Conservation (phyloP, 1,284 basidiomycete genomes). For the Tetrapyrgos nigripes region DNA sequence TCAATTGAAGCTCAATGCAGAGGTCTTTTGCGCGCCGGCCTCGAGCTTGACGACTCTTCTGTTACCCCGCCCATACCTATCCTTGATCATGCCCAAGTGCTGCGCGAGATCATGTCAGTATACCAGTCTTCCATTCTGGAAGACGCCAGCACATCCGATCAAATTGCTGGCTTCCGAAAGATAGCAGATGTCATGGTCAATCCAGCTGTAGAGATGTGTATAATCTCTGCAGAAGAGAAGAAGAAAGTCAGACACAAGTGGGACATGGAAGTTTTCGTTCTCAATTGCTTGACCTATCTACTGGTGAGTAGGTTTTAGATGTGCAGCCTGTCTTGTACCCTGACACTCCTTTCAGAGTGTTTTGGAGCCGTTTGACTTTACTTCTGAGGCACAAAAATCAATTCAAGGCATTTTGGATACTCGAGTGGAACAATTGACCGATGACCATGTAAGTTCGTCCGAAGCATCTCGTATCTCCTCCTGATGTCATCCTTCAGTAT, state of each 20-base stretch:
- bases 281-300: constrained; percentile 86
- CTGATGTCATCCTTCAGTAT: constrained; percentile 54
- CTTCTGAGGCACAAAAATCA: constrained; percentile 61
- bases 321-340: constrained; percentile 4
- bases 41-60: constrained; percentile 77
- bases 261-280: constrained; percentile 83
- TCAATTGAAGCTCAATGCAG: constrained; percentile 85
- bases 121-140: constrained; percentile 84
- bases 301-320: constrained; percentile 52
- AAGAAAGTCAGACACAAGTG: constrained; percentile 59
- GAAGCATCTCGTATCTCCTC: not conserved
- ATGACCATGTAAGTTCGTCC: constrained; percentile 76
- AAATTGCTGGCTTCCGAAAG: constrained; percentile 64
- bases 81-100: constrained; percentile 81
- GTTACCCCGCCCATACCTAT: constrained; percentile 81
- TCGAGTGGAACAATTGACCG: constrained; percentile 70
- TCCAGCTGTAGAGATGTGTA: constrained; percentile 82
- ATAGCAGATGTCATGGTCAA: constrained; percentile 86
- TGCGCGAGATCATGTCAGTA: constrained; percentile 88
- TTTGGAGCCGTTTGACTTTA: constrained; percentile 78
- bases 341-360: constrained; percentile 55
- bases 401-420: constrained; percentile 70
- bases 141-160: constrained; percentile 56
- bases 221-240: constrained; percentile 73
- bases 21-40: constrained; percentile 71